These are phyloP conservation scores for Eremothecium coryli DNA, from an alignment of 1,139 yeast genomes.

Conservation along the genomic window DNA sequence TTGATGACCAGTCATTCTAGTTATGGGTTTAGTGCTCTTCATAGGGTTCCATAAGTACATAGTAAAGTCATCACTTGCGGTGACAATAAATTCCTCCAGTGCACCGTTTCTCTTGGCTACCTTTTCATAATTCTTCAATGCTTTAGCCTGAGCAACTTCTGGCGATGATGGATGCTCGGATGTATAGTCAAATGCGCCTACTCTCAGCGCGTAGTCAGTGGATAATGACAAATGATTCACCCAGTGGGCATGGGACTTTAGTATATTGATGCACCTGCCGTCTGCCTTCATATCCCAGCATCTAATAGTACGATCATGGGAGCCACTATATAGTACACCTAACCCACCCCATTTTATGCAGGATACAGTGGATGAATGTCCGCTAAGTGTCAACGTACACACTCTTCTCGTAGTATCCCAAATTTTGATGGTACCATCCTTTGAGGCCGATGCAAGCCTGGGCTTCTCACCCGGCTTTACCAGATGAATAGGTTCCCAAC, in stretches of 20 bases:
- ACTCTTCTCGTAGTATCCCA: constrained; percentile 82
- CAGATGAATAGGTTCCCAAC: constrained; percentile 93
- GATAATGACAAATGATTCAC: constrained; percentile 87
- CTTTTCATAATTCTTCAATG: constrained; percentile 62
- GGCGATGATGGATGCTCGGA: constrained; percentile 41
- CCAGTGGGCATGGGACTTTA: constrained; percentile 95
- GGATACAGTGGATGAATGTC: constrained; percentile 82
- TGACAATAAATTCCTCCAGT: constrained; percentile 71
- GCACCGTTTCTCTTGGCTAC: constrained; percentile 63
- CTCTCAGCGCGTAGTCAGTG: constrained; percentile 78
- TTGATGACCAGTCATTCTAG: constrained; percentile 96
- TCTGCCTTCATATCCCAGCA: constrained; percentile 74
- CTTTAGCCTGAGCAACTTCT: constrained; percentile 51
- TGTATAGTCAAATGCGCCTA: constrained; percentile 71
- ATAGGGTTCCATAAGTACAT: constrained; percentile 96
- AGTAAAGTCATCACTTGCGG: constrained; percentile 95
- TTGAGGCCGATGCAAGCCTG: constrained; percentile 77
- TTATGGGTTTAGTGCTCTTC: constrained; percentile 68
- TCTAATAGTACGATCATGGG: constrained; percentile 90
- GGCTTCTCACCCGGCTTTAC: constrained; percentile 59
- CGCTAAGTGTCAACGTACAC: constrained; percentile 65
- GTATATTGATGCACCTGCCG: constrained; percentile 70
- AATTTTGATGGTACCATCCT: constrained; percentile 80
- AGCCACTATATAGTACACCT: constrained; percentile 76
- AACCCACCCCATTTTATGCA: constrained; percentile 96